phyloP scores from a whole-genome alignment of 2,329 filamentous ascomycete species.

The Beauveria australis region DNA sequence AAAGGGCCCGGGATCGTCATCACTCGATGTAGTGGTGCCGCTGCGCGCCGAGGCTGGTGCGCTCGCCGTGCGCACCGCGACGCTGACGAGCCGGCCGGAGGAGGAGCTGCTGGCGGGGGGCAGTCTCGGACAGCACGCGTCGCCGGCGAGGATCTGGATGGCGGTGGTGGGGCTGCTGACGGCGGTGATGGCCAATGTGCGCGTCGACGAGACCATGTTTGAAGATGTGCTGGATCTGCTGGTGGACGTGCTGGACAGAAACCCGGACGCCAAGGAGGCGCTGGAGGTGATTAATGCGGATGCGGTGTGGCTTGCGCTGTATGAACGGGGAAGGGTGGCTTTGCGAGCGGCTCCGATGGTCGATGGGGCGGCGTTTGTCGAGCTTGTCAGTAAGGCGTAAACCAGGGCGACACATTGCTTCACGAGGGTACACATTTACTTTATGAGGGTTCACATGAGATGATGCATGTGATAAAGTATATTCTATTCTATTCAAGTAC shows the following conservation, averaged over 20 bases:
- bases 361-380: slow-evolving; percentile 26
- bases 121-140: slow-evolving; percentile 50
- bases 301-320: slow-evolving; percentile 64
- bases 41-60: slow-evolving; percentile 18
- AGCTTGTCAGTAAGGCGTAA: neutral
- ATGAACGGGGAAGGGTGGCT: slow-evolving; percentile 35
- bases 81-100: neutral
- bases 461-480: neutral
- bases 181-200: slow-evolving; percentile 53
- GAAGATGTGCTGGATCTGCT: slow-evolving; percentile 63
- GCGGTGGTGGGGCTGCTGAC: slow-evolving; percentile 51
- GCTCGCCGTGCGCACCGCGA: neutral
- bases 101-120: slow-evolving; percentile 15
- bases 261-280: slow-evolving; percentile 42
- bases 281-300: slow-evolving; percentile 62
- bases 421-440: neutral
- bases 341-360: slow-evolving; percentile 30
- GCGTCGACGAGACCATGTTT: slow-evolving; percentile 59
- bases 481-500: neutral
- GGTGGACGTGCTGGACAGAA: slow-evolving; percentile 36
- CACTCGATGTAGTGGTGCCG: slow-evolving; percentile 24
- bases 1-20: slow-evolving; percentile 4
- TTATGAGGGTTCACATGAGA: too few species aligned
- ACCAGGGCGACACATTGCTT: neutral
- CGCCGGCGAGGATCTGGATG: slow-evolving; percentile 56